Conservation (phyloP, 75 land plant species). For the Gnetum montanum region DNA sequence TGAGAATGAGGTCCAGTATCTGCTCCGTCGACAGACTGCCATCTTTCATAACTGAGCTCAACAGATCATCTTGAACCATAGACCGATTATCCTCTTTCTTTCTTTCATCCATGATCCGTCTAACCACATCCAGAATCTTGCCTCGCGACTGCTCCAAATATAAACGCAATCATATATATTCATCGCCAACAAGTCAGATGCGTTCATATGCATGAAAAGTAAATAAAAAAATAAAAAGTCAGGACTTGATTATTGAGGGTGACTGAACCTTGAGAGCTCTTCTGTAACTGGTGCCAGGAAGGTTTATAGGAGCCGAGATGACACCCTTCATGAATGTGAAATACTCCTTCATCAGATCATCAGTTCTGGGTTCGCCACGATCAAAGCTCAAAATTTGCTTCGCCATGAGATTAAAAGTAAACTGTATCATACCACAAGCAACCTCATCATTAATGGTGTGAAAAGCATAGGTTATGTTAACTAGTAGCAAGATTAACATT, state of each 20-base stretch:
- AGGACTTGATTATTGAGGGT: background rate
- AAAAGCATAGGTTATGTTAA: background rate
- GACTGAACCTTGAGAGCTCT: slow-evolving; percentile 46
- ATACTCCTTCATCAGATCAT: slow-evolving; percentile 53
- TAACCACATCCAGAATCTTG: slow-evolving; percentile 28
- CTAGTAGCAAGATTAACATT: too few species aligned
- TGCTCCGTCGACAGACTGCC: slow-evolving; percentile 57
- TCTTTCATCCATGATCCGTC: slow-evolving; percentile 10
- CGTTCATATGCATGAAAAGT: too few species aligned
- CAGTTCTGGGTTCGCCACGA: slow-evolving; percentile 48
- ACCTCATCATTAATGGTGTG: background rate
- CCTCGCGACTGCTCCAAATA: slow-evolving; percentile 64
- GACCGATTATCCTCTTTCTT: background rate
- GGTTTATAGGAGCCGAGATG: slow-evolving; percentile 56
- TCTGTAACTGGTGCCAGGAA: slow-evolving; percentile 66
- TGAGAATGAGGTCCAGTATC: slow-evolving; percentile 62
- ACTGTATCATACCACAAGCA: too few species aligned
- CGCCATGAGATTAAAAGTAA: slow-evolving; percentile 80
- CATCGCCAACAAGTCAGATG: too few species aligned
- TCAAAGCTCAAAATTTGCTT: slow-evolving; percentile 69
- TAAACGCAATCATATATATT: too few species aligned
- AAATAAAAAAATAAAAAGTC: background rate
- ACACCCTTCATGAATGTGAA: slow-evolving; percentile 84
- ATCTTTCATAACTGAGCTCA: slow-evolving; percentile 41
- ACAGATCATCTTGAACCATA: slow-evolving; percentile 47